Evolutionary conservation across 192 early-diverging fungal genomes (phyloP), one percentile per base, ranked within the genome.

Genomic region (Coemansia sp.): DNA sequence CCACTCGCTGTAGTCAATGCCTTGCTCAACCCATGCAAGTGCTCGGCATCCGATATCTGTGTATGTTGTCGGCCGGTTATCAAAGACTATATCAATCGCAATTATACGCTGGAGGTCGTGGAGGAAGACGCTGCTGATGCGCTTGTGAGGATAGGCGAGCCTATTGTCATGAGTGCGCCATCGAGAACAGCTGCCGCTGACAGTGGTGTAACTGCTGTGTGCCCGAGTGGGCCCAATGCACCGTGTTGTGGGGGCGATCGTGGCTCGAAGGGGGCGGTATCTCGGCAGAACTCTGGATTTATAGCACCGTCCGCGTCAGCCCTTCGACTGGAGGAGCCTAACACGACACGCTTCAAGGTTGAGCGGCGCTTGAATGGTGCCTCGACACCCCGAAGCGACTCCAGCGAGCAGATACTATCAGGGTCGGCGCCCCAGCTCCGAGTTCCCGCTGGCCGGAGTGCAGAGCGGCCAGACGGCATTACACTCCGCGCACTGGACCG

Each of bases 1-100:
- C 21, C 26, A 23, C 42, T 45, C 21, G 47, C 47, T 69, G 73
- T 71, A 71, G 75, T 84, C n/a, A 61, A 77, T 33, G 73, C 69
- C 37, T 59, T 84, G 59, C 77, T 84, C 9, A 84, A 84, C 59
- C 82, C 82, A 34, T 84, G 82, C 56, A 53, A 70, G 25, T 84
- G 82, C 56, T 65, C 67, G 3, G 58, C 70, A 16, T 55, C 66
- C 36, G 48, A 61, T 36, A 70, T 76, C 10, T 84, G 82, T 42
- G 71, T 65, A 20, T 84, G 82, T 48, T 84, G 82, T 63, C 69
- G 72, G 41, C 67, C 73, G 9, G 58, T 69, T 11, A 73, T 84
- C 58, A 59, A 71, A 6, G 68, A 70, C 42, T 73, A 69, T 36
- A 68, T 79, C 25, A 59, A 76, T 20, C 65, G 63, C n/a, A 60